Base-by-base conservation (phyloP, 192 early-diverging fungal species). In the Chytriomyces sp. region DNA sequence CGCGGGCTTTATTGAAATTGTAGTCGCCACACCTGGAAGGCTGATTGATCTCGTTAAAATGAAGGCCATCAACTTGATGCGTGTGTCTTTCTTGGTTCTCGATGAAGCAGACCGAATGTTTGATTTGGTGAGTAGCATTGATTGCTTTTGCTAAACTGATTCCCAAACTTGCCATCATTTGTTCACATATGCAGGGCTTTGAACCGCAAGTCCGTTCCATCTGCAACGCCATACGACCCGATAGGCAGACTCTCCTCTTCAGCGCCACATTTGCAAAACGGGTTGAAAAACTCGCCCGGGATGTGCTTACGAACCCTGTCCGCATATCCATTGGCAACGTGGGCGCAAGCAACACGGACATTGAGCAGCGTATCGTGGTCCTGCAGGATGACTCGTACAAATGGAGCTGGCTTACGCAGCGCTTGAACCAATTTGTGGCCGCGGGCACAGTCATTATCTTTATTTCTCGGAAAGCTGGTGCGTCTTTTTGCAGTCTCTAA, bases 21-120 rank as follows among this genome's bases (percentile, higher is more conserved):
- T 95, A 17, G 89, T 95, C 0, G 91, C 90, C 3, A 94, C 93
- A 0, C 93, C 93, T 1, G 93, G 93, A 32, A 81, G 93, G 39
- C 77, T 95, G 55, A 94, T 95, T 77, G 93, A 95, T 64, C 84
- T 95, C 81, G 81, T 95, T 49, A 91, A 91, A 73, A 93, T 93
- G 83, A 94, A 93, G 69, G 93, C 92, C 4, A 92, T 91, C 5
- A 91, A 91, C 64, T 85, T 95, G 17, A 77, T 80, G 41, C 81
- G 93, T 22, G 92, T 92, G 66, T 82, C 85, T 30, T 85, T 71
- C 57, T 58, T 88, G 12, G 84, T 85, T 12, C 71, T 84, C 4
- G 83, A 85, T 64, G 80, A 81, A 75, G 85, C 85, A 7, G 87
- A 88, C 58, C 31, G 78, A 30, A 86, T 86, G 84, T 81, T 86